Evolutionary conservation across 345 rosid genomes (phyloP).

Genomic region (Salix brachista): DNA sequence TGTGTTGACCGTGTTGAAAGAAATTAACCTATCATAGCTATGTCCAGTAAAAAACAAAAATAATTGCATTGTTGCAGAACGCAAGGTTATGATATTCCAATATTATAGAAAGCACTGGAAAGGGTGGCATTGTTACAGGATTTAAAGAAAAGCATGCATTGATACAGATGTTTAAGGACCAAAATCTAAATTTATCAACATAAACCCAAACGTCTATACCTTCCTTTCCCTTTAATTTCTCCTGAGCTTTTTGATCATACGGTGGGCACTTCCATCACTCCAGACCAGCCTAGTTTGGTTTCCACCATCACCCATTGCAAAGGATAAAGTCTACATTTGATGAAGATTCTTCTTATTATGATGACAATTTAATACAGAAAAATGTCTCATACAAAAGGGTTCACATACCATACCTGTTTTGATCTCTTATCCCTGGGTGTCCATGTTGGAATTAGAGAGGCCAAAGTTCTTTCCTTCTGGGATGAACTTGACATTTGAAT

Average conservation of each 20-base stretch:
- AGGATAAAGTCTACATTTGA: conserved; percentile 58
- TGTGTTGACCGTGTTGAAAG: neutral
- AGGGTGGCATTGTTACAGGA: neutral
- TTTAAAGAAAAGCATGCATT: neutral
- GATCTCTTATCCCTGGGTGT: conserved; percentile 79
- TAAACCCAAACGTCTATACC: neutral
- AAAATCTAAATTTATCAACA: neutral
- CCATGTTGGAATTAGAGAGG: conserved; percentile 39
- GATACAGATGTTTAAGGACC: neutral
- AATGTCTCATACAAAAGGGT: neutral
- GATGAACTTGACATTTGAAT: conserved; percentile 34
- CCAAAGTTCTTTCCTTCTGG: conserved; percentile 31
- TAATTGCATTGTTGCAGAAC: neutral
- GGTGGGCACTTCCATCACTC: conserved; percentile 41
- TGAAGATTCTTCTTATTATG: neutral
- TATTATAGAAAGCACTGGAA: neutral
- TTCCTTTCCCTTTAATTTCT: neutral
- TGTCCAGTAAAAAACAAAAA: neutral
- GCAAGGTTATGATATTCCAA: neutral
- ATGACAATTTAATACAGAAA: neutral
- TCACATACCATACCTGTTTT: conserved; percentile 46
- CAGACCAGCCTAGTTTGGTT: conserved; percentile 79
- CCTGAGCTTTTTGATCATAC: conserved; percentile 27
- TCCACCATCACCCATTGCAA: conserved; percentile 44
- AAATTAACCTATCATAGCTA: neutral